Evolutionary conservation across 2,329 filamentous ascomycete genomes (phyloP), one percentile per base, ranked within the genome.

Genomic region (Botryosphaeria dothidea): DNA sequence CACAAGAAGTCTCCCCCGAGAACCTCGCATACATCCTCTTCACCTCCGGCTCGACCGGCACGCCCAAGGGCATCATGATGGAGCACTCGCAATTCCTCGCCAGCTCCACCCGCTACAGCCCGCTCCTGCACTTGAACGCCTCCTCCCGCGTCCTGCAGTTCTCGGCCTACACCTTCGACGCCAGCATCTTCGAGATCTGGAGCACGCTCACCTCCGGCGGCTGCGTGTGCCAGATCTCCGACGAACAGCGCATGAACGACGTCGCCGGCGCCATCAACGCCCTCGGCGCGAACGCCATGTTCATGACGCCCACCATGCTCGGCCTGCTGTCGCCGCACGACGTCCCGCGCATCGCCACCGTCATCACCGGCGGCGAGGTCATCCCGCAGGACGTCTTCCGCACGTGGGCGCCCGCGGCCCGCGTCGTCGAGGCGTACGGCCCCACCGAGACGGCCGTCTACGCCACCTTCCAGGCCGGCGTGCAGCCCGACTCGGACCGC

Each of bases 211-310:
- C 85, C 87, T 68, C 82, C 15, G 88, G 88, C 23, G 87, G 84
- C 0, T 88, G 85, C 63, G 78, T 89, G 3, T 89, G 86, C 66
- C 79, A 88, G 0, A 85, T 87, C 0, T 83, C 82, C 0, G 78
- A 84, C 0, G 73, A 80, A 1, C 84, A 88, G 46, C 79, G 84
- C 9, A 72, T 83, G 46, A 80, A 83, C 60, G 82, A 88, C 64
- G 82, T 57, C 75, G 78, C 5, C 51, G 80, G 79, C 29, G 82
- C 80, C 0, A 84, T 89, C 49, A 75, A 78, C 9, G 74, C 80
- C 0, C 84, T 86, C 79, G 72, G 81, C 9, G 84, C 83, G 31
- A 87, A 82, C 57, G 84, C 81, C 78, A 82, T 81, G 1, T 81
- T 84, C 68, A 80, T 87, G 70, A 88, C 87, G 0, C 84, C 86